Percentiles rank a stretch among this genome's conserved stretches.
Conservation (phyloP, 2,329 filamentous ascomycete genomes). For the Fusarium chaquense region DNA sequence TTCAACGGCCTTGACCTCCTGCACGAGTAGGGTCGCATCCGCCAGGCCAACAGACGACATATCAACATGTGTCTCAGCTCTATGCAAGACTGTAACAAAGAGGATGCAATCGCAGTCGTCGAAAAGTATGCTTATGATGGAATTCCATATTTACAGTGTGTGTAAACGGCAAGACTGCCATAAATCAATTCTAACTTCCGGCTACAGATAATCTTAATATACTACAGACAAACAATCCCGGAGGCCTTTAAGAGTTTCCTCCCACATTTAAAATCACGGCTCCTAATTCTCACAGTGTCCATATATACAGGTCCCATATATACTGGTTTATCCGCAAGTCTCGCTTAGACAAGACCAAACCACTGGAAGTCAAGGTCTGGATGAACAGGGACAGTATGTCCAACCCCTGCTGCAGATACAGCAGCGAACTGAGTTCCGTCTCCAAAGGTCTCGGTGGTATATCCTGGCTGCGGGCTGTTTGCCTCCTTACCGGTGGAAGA, state of each 20-base stretch:
- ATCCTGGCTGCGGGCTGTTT: background rate
- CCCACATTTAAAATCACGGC: background rate
- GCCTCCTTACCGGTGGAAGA: constrained; percentile 1
- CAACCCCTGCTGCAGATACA: constrained; percentile 13
- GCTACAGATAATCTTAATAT: no score
- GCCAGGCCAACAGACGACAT: no score
- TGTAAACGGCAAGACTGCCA: no score
- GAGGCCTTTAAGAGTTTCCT: background rate
- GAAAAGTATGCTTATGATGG: no score
- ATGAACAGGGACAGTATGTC: constrained; percentile 8
- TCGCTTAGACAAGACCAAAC: constrained; percentile 9
- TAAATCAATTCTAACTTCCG: no score
- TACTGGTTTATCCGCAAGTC: background rate
- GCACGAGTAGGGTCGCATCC: no score
- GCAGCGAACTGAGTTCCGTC: constrained; percentile 15
- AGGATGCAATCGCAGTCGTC: no score
- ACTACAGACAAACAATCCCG: no score
- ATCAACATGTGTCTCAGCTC: no score
- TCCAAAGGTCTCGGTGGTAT: constrained; percentile 8
- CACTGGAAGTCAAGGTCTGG: constrained; percentile 17
- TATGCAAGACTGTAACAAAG: no score
- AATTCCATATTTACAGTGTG: no score
- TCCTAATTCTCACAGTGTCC: background rate
- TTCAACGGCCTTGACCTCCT: no score
- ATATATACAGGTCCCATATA: background rate